Evolutionary conservation across 2,329 filamentous ascomycete species (phyloP).

Genomic region (Cordyceps tenuipes): DNA sequence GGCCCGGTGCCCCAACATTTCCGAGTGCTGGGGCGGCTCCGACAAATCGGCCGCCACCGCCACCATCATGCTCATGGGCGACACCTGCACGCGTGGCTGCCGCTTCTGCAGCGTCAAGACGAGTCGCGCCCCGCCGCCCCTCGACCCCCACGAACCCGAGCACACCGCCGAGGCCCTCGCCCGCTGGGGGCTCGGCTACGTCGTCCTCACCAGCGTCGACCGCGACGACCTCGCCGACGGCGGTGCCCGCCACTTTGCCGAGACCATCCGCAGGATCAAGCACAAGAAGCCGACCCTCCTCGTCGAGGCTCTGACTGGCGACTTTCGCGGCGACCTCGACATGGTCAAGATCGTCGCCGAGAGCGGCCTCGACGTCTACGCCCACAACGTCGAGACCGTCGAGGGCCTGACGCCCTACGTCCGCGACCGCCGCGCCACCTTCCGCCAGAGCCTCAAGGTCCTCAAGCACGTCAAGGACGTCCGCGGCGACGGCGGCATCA

Average conservation of each 20-base stretch:
- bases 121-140: slow-evolving; percentile 59
- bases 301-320: slow-evolving; percentile 79
- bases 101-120: slow-evolving; percentile 98
- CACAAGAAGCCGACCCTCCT: slow-evolving; percentile 67
- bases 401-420: slow-evolving; percentile 86
- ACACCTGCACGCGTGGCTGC: slow-evolving; percentile 93
- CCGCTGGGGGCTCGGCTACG: slow-evolving; percentile 90
- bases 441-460: slow-evolving; percentile 75
- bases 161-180: slow-evolving; percentile 89
- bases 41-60: slow-evolving; percentile 87
- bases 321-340: slow-evolving; percentile 76
- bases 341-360: slow-evolving; percentile 79
- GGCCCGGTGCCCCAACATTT: slow-evolving; percentile 93
- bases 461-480: slow-evolving; percentile 74
- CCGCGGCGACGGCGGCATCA: slow-evolving; percentile 58
- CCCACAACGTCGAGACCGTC: slow-evolving; percentile 94
- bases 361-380: slow-evolving; percentile 90
- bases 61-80: slow-evolving; percentile 99
- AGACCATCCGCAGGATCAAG: slow-evolving; percentile 93
- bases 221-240: slow-evolving; percentile 87
- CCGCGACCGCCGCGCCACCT: slow-evolving; percentile 80
- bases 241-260: slow-evolving; percentile 81
- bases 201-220: slow-evolving; percentile 89
- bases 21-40: slow-evolving; percentile 92
- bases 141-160: slow-evolving; percentile 95